Evolutionary conservation across 2,329 filamentous ascomycete species (phyloP), one percentile per base, ranked within the genome.

Genomic region (Paecilomyces sp.): DNA sequence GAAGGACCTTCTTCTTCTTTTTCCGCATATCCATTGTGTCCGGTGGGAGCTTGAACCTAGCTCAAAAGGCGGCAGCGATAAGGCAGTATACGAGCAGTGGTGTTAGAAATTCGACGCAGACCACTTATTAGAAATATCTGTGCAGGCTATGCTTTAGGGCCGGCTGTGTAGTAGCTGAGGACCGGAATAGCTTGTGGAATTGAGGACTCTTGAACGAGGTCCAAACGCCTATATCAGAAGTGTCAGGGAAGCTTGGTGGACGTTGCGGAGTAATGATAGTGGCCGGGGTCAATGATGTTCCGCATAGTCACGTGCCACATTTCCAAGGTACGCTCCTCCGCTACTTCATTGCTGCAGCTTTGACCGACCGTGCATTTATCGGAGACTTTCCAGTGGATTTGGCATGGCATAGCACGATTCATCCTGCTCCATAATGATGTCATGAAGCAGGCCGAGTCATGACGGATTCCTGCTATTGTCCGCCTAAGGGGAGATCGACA

Each of bases 1-100:
- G 80, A 56, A 92, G 81, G 57, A 92, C 89, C 83, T 92, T 92
- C 80, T 90, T 91, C 83, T 92, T 92, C 81, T 91, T 90, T 68
- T 80, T 80, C 47, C 77, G 74, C 24, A 70, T 69, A 64, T 79
- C 77, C 76, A 79, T 79, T 51, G 30, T 70, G 9, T 15, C 51
- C 13, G 22, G 41, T 9, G 41, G 18, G 41, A 18, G 41, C 18
- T 22, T n/a, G 41, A 47, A 18, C 6, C n/a, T 47, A 47, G 18
- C 7, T 47, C 41, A 47, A 47, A 18, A 9, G 36, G 13, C n/a
- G 36, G 36, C 30, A 31, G 36, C 36, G 36, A 41, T 41, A 41
- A 41, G 41, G 41, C 41, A 47, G n/a, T 47, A 47, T 15, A 18
- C 41, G 15, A 47, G 18, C 41, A 18, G 41, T 12, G 41, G 8